phyloP scores from a whole-genome alignment of 352 stramenopile species.

The Achlya hypogyna region DNA sequence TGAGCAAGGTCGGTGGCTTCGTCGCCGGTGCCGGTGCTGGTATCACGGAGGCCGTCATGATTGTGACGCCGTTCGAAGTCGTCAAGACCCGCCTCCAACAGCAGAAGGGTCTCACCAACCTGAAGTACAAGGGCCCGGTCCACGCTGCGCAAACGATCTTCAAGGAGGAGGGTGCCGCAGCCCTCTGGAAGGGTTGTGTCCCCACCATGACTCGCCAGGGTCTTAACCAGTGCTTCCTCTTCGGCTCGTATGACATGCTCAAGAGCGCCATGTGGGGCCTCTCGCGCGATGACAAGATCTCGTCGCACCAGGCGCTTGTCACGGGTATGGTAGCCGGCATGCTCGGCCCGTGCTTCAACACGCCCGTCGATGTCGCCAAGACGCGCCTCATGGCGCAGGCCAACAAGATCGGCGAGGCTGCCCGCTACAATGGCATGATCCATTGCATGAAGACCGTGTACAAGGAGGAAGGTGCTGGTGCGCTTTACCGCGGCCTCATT shows the following conservation, averaged over 20 bases:
- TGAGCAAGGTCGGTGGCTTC: slow-evolving; percentile 17
- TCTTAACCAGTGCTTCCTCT: slow-evolving; percentile 88
- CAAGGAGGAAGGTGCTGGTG: slow-evolving; percentile 71
- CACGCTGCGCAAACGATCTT: slow-evolving; percentile 72
- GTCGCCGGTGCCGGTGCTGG: slow-evolving; percentile 58
- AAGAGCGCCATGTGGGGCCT: slow-evolving; percentile 43
- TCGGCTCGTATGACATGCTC: slow-evolving; percentile 52
- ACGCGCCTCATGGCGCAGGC: slow-evolving; percentile 55
- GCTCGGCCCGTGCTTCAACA: slow-evolving; percentile 22
- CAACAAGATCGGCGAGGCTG: slow-evolving; percentile 36
- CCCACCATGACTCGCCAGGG: slow-evolving; percentile 85
- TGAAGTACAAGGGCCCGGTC: slow-evolving; percentile 40
- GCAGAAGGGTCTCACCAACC: slow-evolving; percentile 32
- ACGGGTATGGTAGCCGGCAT: slow-evolving; percentile 22
- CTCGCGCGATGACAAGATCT: slow-evolving; percentile 18
- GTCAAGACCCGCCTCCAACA: slow-evolving; percentile 85
- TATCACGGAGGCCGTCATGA: slow-evolving; percentile 78
- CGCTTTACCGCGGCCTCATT: slow-evolving; percentile 85
- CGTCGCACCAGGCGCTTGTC: slow-evolving; percentile 6
- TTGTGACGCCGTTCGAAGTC: slow-evolving; percentile 87
- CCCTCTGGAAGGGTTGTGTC: slow-evolving; percentile 79
- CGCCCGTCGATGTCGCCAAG: slow-evolving; percentile 68
- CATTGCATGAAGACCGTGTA: slow-evolving; percentile 67
- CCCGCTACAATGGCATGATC: slow-evolving; percentile 73
- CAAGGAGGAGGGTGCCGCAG: slow-evolving; percentile 66